These are phyloP conservation scores for Corniculantispora saksenae DNA, from an alignment of 2,329 filamentous ascomycete species.

Conservation along the genomic window DNA sequence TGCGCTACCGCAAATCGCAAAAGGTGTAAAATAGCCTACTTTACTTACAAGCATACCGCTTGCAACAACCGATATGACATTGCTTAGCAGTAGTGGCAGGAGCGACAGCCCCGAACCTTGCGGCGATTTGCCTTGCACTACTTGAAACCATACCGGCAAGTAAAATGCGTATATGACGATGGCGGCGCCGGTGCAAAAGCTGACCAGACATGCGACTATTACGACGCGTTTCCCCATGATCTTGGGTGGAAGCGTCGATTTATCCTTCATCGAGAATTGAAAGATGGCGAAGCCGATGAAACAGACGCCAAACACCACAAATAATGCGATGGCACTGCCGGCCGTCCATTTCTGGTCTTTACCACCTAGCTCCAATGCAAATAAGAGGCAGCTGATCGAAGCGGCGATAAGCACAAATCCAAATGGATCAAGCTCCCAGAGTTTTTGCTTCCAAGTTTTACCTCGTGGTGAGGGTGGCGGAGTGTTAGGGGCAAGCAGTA, in stretches of 20 bases:
- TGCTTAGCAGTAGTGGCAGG: constrained; percentile 31
- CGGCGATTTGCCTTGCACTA: constrained; percentile 36
- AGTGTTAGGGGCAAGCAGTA: constrained; percentile 34
- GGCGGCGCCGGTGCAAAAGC: constrained; percentile 38
- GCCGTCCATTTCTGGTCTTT: constrained; percentile 38
- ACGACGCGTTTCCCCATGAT: constrained; percentile 36
- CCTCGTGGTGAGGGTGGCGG: constrained; percentile 27
- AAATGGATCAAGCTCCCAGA: constrained; percentile 44
- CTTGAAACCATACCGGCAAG: constrained; percentile 41
- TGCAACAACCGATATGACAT: constrained; percentile 42
- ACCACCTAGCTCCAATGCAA: constrained; percentile 46
- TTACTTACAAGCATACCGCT: constrained; percentile 37
- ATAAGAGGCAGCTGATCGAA: constrained; percentile 39
- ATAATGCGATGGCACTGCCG: constrained; percentile 35
- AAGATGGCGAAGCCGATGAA: constrained; percentile 33
- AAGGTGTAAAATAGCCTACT: constrained; percentile 41
- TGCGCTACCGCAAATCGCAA: constrained; percentile 46
- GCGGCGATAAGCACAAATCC: constrained; percentile 43
- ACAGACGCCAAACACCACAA: constrained; percentile 33
- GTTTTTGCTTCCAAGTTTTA: constrained; percentile 35
- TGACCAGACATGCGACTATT: constrained; percentile 31
- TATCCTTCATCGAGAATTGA: constrained; percentile 39
- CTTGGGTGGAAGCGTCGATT: constrained; percentile 38
- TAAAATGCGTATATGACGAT: constrained; percentile 42
- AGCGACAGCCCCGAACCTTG: constrained; percentile 38